Conservation (phyloP, 768 basidiomycete species). For the Chalciporus pseudorubinellus region DNA sequence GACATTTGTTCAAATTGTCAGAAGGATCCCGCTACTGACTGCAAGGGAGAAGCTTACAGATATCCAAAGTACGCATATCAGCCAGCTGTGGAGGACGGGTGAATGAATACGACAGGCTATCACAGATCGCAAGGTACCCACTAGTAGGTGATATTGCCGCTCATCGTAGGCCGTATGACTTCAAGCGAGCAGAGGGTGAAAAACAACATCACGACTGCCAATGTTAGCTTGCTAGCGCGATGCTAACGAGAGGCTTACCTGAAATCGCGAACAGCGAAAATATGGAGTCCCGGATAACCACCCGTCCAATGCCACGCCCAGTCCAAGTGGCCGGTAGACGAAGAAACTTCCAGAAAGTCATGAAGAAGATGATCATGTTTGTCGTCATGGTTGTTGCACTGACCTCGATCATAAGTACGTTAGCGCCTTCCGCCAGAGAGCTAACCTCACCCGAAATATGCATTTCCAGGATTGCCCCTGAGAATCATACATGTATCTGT, state of each 20-base stretch:
- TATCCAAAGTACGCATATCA: conserved; percentile 16
- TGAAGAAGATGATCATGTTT: conserved; percentile 10
- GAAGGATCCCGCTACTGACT: not conserved
- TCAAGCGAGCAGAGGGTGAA: conserved; percentile 14
- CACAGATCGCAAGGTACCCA: conserved; percentile 4
- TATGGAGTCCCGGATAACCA: conserved; percentile 19
- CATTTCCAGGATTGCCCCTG: conserved; percentile 10
- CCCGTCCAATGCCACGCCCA: not conserved
- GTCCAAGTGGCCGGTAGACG: conserved; percentile 12
- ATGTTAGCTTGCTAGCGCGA: not conserved
- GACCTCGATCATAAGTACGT: not conserved
- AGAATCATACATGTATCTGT: conserved; percentile 17
- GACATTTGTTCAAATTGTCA: not conserved
- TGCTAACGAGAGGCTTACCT: conserved; percentile 7
- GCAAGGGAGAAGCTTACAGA: conserved; percentile 13
- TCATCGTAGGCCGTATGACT: conserved; percentile 11
- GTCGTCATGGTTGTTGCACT: conserved; percentile 21
- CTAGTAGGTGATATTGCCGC: conserved; percentile 23
- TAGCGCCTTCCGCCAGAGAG: not conserved
- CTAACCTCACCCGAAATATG: conserved; percentile 20
- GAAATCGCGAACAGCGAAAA: conserved; percentile 6
- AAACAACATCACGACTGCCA: conserved; percentile 17
- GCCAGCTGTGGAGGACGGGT: conserved; percentile 14
- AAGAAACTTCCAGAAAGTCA: conserved; percentile 20
- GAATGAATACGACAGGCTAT: not conserved